phyloP scores from a whole-genome alignment of 2,329 filamentous ascomycete genomes.

The Eutypa lata region DNA sequence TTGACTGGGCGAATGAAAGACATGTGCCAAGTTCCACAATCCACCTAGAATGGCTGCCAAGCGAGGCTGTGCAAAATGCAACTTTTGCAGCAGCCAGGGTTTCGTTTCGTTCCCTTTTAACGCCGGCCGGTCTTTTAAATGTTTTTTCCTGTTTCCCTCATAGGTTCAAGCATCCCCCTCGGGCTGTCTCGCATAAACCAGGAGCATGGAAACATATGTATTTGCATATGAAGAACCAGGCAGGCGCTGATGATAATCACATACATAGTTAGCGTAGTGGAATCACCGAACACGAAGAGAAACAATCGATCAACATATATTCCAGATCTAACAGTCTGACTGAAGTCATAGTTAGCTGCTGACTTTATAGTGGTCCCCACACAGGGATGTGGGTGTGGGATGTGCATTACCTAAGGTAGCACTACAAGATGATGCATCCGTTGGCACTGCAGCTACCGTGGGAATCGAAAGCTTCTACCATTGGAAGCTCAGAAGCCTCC shows the following conservation, averaged over 20 bases:
- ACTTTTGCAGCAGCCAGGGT: background rate
- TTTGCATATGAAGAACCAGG: too few species aligned
- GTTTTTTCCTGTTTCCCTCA: too few species aligned
- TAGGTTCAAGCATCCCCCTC: too few species aligned
- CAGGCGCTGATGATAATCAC: background rate
- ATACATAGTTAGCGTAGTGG: background rate
- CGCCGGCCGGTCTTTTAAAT: too few species aligned
- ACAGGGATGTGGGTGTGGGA: too few species aligned
- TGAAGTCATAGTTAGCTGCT: too few species aligned
- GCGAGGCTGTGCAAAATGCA: conserved; percentile 7
- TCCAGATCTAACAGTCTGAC: too few species aligned
- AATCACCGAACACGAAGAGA: background rate
- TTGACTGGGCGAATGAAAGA: conserved; percentile 6
- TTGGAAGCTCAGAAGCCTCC: background rate
- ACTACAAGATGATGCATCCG: background rate
- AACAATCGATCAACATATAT: too few species aligned
- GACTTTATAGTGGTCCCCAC: too few species aligned
- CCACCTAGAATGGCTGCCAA: conserved; percentile 1
- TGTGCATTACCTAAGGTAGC: too few species aligned
- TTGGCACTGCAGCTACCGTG: background rate
- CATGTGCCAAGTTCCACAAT: background rate
- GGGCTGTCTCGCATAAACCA: too few species aligned
- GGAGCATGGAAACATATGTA: too few species aligned
- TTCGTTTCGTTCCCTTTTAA: background rate
- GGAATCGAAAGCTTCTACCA: background rate